Evolutionary conservation across 225 moss, liverwort and hornwort species (phyloP).

Genomic region (Bryum argenteum): DNA sequence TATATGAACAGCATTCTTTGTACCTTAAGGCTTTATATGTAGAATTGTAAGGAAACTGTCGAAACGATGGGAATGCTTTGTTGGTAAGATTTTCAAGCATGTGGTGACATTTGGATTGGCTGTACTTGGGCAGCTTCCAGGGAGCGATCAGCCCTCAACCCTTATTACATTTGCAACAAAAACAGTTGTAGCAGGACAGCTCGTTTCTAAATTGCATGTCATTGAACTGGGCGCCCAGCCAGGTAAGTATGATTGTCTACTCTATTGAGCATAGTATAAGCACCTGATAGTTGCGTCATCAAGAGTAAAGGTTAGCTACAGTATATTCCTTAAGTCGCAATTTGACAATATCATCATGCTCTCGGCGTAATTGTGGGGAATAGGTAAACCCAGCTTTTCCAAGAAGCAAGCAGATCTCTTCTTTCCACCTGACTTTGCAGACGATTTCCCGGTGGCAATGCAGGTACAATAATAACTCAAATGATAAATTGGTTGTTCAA

Average conservation of each 20-base stretch:
- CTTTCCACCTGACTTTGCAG: constrained; percentile 96
- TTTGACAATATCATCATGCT: neutral
- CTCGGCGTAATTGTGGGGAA: constrained; percentile 19
- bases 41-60: no score
- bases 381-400: constrained; percentile 73
- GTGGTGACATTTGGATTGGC: constrained; percentile 19
- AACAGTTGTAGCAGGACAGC: constrained; percentile 75
- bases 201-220: constrained; percentile 82
- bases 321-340: no score
- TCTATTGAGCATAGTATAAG: neutral
- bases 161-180: constrained; percentile 83
- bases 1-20: no score
- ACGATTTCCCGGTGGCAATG: constrained; percentile 99
- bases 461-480: constrained; percentile 30
- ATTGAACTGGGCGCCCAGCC: constrained; percentile 78
- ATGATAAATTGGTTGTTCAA: neutral
- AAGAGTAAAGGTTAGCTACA: no score
- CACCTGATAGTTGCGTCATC: neutral
- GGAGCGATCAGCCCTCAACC: constrained; percentile 59
- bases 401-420: constrained; percentile 97
- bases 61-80: neutral
- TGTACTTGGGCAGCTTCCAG: constrained; percentile 62
- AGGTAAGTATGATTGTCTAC: constrained; percentile 40
- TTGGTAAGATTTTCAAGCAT: neutral
- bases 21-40: no score